Evolutionary conservation across 495 filamentous ascomycete species (phyloP).

Genomic region (Xylaria telfairii): DNA sequence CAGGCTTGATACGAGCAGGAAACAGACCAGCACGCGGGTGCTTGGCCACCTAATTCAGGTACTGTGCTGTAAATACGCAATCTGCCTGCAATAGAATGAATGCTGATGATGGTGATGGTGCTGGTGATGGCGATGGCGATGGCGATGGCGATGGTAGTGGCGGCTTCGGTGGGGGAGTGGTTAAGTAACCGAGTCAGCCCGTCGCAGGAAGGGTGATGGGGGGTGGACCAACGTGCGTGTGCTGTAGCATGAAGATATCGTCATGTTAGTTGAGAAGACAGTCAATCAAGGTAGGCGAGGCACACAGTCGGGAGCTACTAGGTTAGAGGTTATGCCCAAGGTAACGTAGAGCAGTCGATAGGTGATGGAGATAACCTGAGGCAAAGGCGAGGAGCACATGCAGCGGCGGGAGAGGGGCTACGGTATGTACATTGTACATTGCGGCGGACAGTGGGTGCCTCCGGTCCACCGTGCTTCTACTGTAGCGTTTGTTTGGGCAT

Average conservation of each 20-base stretch:
- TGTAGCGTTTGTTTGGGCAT: slow-evolving; percentile 14
- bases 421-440: too few relatives aligned
- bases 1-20: background rate
- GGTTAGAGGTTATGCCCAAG: too few relatives aligned
- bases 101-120: background rate
- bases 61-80: background rate
- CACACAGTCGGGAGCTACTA: too few relatives aligned
- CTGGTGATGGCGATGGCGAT: background rate
- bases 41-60: background rate
- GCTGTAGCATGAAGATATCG: slow-evolving; percentile 25
- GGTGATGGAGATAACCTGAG: background rate
- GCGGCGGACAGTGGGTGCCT: too few relatives aligned
- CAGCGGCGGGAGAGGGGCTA: background rate
- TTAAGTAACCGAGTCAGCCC: slow-evolving; percentile 27
- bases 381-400: background rate
- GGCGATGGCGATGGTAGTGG: background rate
- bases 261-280: slow-evolving; percentile 18
- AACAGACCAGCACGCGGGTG: background rate
- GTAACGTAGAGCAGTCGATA: too few relatives aligned
- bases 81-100: background rate
- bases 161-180: background rate
- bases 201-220: slow-evolving; percentile 20
- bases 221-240: slow-evolving; percentile 12
- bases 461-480: background rate
- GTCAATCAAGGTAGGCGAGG: background rate